Evolutionary conservation across 2,329 filamentous ascomycete species (phyloP).

Genomic region (Annulohypoxylon truncatum): DNA sequence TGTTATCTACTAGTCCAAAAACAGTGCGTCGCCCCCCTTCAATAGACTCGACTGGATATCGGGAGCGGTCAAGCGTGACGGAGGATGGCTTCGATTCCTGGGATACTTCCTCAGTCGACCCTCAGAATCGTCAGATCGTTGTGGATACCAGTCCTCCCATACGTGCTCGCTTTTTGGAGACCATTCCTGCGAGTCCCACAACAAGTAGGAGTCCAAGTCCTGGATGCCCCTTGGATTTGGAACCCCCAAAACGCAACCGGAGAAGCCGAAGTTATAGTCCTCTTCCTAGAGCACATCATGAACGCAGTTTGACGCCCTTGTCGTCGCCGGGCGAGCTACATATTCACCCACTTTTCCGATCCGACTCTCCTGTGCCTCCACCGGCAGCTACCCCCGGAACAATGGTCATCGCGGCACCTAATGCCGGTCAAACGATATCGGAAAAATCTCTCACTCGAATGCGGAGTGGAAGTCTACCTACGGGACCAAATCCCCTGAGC

Average conservation of each 20-base stretch:
- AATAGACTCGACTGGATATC: constrained; percentile 57
- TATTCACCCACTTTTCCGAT: constrained; percentile 82
- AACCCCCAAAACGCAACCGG: constrained; percentile 58
- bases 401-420: constrained; percentile 75
- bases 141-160: constrained; percentile 61
- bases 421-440: constrained; percentile 72
- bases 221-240: constrained; percentile 67
- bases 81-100: constrained; percentile 79
- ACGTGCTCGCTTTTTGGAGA: constrained; percentile 69
- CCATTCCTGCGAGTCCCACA: constrained; percentile 75
- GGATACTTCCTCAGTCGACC: constrained; percentile 77
- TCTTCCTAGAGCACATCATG: constrained; percentile 51
- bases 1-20: constrained; percentile 60
- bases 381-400: constrained; percentile 76
- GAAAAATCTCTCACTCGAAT: constrained; percentile 65
- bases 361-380: constrained; percentile 75
- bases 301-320: constrained; percentile 52
- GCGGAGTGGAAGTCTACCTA: constrained; percentile 66
- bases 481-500: constrained; percentile 61
- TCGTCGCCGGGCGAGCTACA: constrained; percentile 68
- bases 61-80: constrained; percentile 51
- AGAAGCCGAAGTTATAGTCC: constrained; percentile 67
- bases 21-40: constrained; percentile 58
- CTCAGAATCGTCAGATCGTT: constrained; percentile 69
- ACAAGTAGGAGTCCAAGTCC: constrained; percentile 74